Evolutionary conservation across 148 eudicot species (phyloP).

Genomic region (Simmondsia chinensis): DNA sequence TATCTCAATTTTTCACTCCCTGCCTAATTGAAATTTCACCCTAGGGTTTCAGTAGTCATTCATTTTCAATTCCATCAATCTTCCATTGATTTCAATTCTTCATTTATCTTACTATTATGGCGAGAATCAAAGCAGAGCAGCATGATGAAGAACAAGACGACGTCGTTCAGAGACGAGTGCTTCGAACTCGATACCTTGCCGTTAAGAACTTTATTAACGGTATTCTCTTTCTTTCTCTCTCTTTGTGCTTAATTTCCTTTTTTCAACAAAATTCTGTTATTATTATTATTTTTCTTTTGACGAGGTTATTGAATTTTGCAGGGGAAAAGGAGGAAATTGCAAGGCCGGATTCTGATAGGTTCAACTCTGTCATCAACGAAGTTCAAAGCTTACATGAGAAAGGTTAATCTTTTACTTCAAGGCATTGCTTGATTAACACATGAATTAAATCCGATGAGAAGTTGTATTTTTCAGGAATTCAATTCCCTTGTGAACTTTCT

Average conservation of each 20-base stretch:
- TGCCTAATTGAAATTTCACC: neutral
- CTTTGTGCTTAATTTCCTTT: neutral
- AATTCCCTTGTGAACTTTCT: too few species aligned
- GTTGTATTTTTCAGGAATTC: too few species aligned
- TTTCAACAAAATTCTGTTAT: neutral
- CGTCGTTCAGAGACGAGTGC: slow-evolving; percentile 40
- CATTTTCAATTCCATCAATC: neutral
- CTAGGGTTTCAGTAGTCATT: neutral
- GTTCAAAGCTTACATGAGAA: slow-evolving; percentile 74
- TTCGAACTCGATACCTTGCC: slow-evolving; percentile 61
- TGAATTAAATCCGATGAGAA: neutral
- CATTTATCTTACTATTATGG: too few species aligned
- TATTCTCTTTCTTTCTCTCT: slow-evolving; percentile 7
- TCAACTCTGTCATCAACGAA: slow-evolving; percentile 47
- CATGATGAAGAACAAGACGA: slow-evolving; percentile 18
- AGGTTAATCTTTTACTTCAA: too few species aligned
- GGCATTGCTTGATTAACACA: neutral
- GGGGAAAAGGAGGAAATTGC: slow-evolving; percentile 55
- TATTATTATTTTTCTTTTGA: neutral
- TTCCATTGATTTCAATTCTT: too few species aligned
- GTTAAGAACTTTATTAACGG: slow-evolving; percentile 63
- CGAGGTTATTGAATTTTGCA: slow-evolving; percentile 13
- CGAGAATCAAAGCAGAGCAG: too few species aligned
- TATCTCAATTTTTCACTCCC: slow-evolving; percentile 4
- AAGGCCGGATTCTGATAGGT: slow-evolving; percentile 45